A percentile compares a stretch with the other conserved stretches of the same genome.
Conservation (phyloP, 2,329 filamentous ascomycete species). For the Cordyceps fumosorosea region DNA sequence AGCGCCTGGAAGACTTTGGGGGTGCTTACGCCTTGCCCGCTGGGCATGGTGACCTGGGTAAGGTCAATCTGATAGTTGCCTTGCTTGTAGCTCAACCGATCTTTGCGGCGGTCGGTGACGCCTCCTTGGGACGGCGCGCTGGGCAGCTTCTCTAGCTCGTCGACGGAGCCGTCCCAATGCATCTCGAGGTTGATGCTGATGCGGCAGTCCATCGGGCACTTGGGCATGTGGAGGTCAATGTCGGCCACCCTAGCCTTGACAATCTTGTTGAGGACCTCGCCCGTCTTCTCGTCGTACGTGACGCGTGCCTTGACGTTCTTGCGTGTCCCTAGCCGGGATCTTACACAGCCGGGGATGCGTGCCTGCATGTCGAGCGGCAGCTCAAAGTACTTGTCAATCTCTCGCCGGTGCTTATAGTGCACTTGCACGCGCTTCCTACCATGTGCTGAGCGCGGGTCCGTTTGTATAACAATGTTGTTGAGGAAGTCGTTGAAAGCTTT, state of each 20-base stretch:
- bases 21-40: constrained; percentile 31
- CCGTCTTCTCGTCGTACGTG: constrained; percentile 67
- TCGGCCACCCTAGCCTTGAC: constrained; percentile 87
- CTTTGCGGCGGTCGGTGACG: constrained; percentile 67
- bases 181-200: constrained; percentile 95
- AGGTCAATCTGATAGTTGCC: constrained; percentile 84
- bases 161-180: constrained; percentile 65
- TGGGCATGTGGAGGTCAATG: constrained; percentile 78
- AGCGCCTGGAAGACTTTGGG: neutral
- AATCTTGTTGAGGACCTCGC: constrained; percentile 69
- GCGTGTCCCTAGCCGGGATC: constrained; percentile 47
- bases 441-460: constrained; percentile 47
- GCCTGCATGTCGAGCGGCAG: constrained; percentile 54
- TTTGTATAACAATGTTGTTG: constrained; percentile 59
- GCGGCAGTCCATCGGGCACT: constrained; percentile 76
- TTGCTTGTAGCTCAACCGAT: constrained; percentile 86
- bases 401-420: constrained; percentile 73
- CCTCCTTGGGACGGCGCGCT: constrained; percentile 29
- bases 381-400: constrained; percentile 79
- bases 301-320: constrained; percentile 49
- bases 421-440: constrained; percentile 52
- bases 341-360: constrained; percentile 58
- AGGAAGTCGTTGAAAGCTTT: constrained; percentile 77
- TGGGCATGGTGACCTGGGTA: constrained; percentile 69
- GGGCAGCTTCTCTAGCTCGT: constrained; percentile 42